Percentiles rank a stretch among this genome's conserved stretches.
Evolutionary conservation across 202 grass and related monocot species (phyloP).

Genomic region (Zizania palustris): DNA sequence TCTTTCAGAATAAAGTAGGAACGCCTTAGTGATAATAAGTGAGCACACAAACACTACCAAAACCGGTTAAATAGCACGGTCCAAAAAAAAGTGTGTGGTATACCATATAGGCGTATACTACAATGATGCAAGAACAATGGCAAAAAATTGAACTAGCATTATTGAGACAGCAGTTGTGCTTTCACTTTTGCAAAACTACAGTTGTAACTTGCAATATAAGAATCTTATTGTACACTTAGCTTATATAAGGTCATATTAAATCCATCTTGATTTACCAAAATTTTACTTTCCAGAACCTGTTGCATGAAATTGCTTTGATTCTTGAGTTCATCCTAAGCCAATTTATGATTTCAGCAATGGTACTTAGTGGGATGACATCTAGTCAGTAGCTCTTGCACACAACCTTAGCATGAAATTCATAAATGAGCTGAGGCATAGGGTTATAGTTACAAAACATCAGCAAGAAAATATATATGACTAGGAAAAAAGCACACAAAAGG

Average conservation of each 20-base stretch:
- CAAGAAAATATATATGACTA: background rate
- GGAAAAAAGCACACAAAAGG: slow-evolving; percentile 10
- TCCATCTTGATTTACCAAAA: background rate
- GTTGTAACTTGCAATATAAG: background rate
- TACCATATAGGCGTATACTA: background rate
- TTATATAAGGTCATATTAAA: slow-evolving; percentile 3
- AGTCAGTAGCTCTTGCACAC: background rate
- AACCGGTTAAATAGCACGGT: background rate
- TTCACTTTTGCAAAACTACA: background rate
- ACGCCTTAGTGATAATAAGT: background rate
- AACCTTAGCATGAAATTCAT: slow-evolving; percentile 4
- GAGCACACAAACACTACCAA: background rate
- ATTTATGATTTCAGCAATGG: slow-evolving; percentile 1
- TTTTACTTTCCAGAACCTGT: background rate
- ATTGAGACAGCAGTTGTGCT: background rate
- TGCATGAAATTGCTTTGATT: background rate
- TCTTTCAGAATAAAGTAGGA: slow-evolving; percentile 22
- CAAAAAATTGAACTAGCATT: slow-evolving; percentile 22
- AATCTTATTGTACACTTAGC: background rate
- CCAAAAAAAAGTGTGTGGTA: background rate
- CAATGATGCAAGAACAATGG: background rate
- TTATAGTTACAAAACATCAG: background rate
- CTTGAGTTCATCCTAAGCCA: slow-evolving; percentile 22
- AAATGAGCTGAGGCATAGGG: slow-evolving; percentile 2
- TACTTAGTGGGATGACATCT: background rate